phyloP scores from a whole-genome alignment of 371 early-diverging fungal species.

The Entomophthora muscae region DNA sequence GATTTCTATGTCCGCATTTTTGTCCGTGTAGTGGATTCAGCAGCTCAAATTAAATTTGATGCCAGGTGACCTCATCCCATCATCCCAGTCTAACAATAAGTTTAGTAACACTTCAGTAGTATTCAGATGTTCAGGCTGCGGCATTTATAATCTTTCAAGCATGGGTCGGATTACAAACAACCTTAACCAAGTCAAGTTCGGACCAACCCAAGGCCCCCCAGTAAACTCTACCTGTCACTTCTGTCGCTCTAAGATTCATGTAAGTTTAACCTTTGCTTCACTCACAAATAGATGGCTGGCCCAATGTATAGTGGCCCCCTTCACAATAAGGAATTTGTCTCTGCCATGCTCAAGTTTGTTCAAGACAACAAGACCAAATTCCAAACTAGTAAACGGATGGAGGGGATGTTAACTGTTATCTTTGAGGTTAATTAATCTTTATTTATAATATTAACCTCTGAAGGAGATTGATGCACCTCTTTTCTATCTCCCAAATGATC shows the following conservation, averaged over 20 bases:
- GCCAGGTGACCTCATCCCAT: conserved; percentile 31
- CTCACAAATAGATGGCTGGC: conserved; percentile 58
- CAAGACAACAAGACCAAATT: conserved; percentile 29
- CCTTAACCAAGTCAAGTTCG: conserved; percentile 33
- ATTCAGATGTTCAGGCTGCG: conserved; percentile 74
- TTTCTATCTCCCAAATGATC: conserved; percentile 36
- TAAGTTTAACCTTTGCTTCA: conserved; percentile 15
- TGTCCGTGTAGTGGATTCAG: conserved; percentile 78
- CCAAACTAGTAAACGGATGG: conserved; percentile 69
- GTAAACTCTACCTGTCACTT: conserved; percentile 42
- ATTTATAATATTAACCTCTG: background rate
- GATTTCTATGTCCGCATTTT: conserved; percentile 99
- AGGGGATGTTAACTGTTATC: conserved; percentile 88
- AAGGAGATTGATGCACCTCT: conserved; percentile 60
- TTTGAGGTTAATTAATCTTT: conserved; percentile 38
- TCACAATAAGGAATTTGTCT: conserved; percentile 64
- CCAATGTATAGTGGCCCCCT: conserved; percentile 84
- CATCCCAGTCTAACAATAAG: background rate
- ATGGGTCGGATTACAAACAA: conserved; percentile 38
- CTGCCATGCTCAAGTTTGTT: conserved; percentile 49
- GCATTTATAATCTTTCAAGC: conserved; percentile 42
- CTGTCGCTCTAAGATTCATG: conserved; percentile 47
- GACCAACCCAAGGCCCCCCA: conserved; percentile 37
- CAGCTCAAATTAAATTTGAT: conserved; percentile 50
- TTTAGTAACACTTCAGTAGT: conserved; percentile 55